Evolutionary conservation across 495 filamentous ascomycete genomes (phyloP), one percentile per base, ranked within the genome.

Genomic region (Penicillium arizonense): DNA sequence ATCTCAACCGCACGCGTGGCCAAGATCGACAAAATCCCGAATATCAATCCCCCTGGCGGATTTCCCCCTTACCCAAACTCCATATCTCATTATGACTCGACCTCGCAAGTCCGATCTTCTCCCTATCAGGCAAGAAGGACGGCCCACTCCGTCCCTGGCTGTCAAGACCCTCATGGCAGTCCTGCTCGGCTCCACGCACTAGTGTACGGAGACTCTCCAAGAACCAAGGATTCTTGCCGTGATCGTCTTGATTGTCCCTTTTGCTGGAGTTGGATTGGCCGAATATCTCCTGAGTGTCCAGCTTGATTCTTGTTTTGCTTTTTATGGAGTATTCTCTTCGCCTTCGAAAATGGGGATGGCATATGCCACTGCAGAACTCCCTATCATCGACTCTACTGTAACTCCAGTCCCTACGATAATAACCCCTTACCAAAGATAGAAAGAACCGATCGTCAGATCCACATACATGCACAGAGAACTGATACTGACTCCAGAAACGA

Each of bases 101-200:
- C 6, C 6, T 30, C 28, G 1, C 18, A 0, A 30, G 2, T 30
- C 28, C 7, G 28, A 30, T 30, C 28, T 30, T 30, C 28, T 30
- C 38, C 20, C 30, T 21, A 43, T 43, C 4, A 8, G 38, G 30
- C 21, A 42, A 36, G 23, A 11, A 48, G 23, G 5, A 48, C 24
- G 11, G 34, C 20, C 46, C 37, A 42, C 37, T 43, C 20, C 16
- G 38, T 18, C 20, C 39, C 26, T 35, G 24, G 20, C 47, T 50
- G 37, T 43, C 48, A 50, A 35, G 28, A 34, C 6, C 48, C 21
- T 23, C 38, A 36, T 50, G 38, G 30, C 38, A 50, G 35, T 23
- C 28, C 30, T 12, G 33, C 13, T 4, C 6, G 30, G 37, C 39
- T 28, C 38, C 38, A 43, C 48, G 26, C 13, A 9, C 38, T 50